Evolutionary conservation across 1,139 yeast species (phyloP), one percentile per base, ranked within the genome.

Genomic region (Hansenula lynferdii): DNA sequence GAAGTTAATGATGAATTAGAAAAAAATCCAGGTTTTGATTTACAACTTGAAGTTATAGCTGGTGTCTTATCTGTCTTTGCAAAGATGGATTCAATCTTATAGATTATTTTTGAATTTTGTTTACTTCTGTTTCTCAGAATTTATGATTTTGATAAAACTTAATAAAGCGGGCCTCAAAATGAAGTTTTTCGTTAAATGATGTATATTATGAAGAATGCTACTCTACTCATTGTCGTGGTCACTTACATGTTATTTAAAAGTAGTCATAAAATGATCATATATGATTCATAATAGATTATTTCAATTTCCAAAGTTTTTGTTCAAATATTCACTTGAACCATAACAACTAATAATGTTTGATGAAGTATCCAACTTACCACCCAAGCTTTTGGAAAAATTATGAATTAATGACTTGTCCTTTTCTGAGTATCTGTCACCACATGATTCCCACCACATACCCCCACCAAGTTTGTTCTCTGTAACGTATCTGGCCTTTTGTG

Each of bases 401-500:
- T 61, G 16, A 45, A 40, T 34, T 6, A 79, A 55, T 28, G 76
- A 69, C 30, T 65, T 53, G 0, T 55, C 44, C 2, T 53, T 49
- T 23, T 62, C 53, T 1, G 40, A 28, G 32, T 58, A 54, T 3
- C 54, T 45, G 53, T 87, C 96, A 1, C 95, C 96, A 39, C 81
- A 70, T 0, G 95, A 82, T 53, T 89, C 96, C 97, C 97, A 92
- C 82, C 87, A 89, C 79, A 92, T 80, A 0, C 86, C 96, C 1
- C 97, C 97, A 0, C 82, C 95, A 9, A 87, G 64, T 0, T 64
- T 53, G 7, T 66, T 62, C 34, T 61, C 53, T 21, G 47, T 50
- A 8, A 81, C 76, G 50, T 76, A 89, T 23, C 64, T 54, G 0
- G 89, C 90, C 56, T 92, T 92, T 21, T 57, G 54, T 9, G 60